Percentiles rank a stretch among this genome's conserved stretches.
These are phyloP conservation scores for Lactarius vividus DNA, from an alignment of 768 basidiomycete species.

Conservation along the genomic window DNA sequence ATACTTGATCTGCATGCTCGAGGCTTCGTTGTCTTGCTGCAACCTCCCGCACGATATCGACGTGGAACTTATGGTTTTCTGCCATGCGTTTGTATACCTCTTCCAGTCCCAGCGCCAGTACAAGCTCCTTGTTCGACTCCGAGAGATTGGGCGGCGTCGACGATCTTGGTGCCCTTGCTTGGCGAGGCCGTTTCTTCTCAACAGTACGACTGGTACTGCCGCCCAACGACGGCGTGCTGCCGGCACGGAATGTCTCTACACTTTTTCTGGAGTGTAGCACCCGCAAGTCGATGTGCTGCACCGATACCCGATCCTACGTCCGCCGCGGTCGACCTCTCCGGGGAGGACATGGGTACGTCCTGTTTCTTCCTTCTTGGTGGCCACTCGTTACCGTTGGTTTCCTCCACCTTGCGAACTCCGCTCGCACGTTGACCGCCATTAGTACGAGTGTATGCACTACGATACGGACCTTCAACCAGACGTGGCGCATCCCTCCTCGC, in stretches of 20 bases:
- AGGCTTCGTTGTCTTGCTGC: constrained; percentile 39
- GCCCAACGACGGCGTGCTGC: constrained; percentile 5
- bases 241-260: constrained; percentile 1
- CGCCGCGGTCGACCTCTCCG: neutral
- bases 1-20: constrained; percentile 38
- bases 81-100: constrained; percentile 41
- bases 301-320: constrained; percentile 3
- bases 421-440: constrained; percentile 19
- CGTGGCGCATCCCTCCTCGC: constrained; percentile 29
- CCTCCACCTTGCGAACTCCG: constrained; percentile 14
- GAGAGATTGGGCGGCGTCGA: constrained; percentile 24
- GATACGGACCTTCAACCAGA: constrained; percentile 30
- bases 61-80: constrained; percentile 43
- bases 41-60: constrained; percentile 42
- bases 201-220: constrained; percentile 12
- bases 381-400: constrained; percentile 11
- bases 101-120: constrained; percentile 34
- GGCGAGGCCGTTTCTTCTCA: constrained; percentile 3
- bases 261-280: constrained; percentile 9
- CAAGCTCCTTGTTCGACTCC: constrained; percentile 26
- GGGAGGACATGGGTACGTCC: neutral
- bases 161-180: constrained; percentile 3
- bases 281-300: constrained; percentile 21
- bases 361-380: constrained; percentile 3
- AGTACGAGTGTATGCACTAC: constrained; percentile 29